Conservation (phyloP, 2,329 filamentous ascomycete genomes). For the Calonectria henricotiae region DNA sequence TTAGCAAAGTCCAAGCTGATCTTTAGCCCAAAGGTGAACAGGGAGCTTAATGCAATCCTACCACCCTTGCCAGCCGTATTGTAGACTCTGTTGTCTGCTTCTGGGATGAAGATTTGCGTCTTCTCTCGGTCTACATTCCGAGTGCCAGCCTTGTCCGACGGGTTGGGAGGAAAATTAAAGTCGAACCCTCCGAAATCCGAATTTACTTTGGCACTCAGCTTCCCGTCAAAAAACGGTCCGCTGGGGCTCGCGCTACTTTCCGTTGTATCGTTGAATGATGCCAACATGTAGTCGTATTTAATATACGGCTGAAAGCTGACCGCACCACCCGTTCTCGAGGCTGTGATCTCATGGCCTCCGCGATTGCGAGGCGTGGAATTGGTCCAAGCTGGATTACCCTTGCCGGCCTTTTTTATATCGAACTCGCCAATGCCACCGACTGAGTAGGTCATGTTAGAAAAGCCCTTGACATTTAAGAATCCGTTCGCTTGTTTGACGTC, state of each 20-base stretch:
- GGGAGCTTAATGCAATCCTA: conserved; percentile 7
- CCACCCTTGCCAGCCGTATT: not conserved
- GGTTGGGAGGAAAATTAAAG: conserved; percentile 1
- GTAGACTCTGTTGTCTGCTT: not conserved
- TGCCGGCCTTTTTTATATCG: not conserved
- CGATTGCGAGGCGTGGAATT: not conserved
- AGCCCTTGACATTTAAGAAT: not conserved
- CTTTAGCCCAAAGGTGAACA: not conserved
- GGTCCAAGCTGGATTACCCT: not conserved
- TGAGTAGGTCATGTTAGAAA: not conserved
- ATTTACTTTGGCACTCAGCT: not conserved
- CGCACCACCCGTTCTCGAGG: not conserved
- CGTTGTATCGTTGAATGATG: not conserved
- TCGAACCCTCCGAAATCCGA: conserved; percentile 17
- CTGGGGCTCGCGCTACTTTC: not conserved
- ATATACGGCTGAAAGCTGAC: conserved; percentile 1
- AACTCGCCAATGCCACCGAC: not conserved
- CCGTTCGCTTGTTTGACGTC: not conserved
- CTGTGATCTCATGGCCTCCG: not conserved
- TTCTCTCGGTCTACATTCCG: not conserved
- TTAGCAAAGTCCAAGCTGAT: not conserved
- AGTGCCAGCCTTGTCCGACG: not conserved
- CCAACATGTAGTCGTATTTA: conserved; percentile 2
- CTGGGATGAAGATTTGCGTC: not conserved
- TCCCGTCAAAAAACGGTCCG: not conserved